Percentiles rank a stretch among this genome's conserved stretches.
phyloP scores from a whole-genome alignment of 306 rosid species.

The Pterocarpus santalinus region DNA sequence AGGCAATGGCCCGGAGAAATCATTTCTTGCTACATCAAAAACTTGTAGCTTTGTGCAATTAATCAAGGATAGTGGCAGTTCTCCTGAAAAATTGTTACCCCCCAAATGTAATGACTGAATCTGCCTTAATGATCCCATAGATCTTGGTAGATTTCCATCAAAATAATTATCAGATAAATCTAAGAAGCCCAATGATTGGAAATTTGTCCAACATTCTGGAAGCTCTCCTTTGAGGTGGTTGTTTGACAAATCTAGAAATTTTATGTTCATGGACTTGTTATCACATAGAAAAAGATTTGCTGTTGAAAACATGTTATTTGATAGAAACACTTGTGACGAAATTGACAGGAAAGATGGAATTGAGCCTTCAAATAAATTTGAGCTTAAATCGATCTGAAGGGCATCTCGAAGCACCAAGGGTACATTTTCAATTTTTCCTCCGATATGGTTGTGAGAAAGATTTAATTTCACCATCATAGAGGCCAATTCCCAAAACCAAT shows the following conservation, averaged over 20 bases:
- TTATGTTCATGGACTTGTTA: not conserved
- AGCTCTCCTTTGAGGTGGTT: not conserved
- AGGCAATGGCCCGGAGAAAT: not conserved
- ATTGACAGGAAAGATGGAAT: not conserved
- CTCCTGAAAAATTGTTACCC: conserved; percentile 2
- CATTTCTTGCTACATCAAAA: not conserved
- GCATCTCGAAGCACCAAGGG: not conserved
- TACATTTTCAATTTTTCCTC: not conserved
- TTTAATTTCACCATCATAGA: rapidly evolving
- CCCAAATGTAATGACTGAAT: not conserved
- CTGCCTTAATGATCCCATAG: not conserved
- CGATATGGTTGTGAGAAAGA: conserved; percentile 6
- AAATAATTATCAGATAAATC: not conserved
- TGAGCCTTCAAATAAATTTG: not conserved
- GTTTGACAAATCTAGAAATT: not conserved
- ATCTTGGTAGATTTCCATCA: conserved; percentile 11
- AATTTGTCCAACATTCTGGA: not conserved
- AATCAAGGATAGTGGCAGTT: not conserved
- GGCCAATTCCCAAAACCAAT: conserved; percentile 28
- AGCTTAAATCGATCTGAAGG: not conserved
- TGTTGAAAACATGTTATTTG: not conserved
- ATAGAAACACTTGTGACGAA: not conserved
- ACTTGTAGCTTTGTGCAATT: not conserved
- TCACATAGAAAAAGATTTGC: not conserved
- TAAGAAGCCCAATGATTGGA: not conserved